phyloP scores from a whole-genome alignment of 805 yeast genomes.

The Yarrowia keelungensis region DNA sequence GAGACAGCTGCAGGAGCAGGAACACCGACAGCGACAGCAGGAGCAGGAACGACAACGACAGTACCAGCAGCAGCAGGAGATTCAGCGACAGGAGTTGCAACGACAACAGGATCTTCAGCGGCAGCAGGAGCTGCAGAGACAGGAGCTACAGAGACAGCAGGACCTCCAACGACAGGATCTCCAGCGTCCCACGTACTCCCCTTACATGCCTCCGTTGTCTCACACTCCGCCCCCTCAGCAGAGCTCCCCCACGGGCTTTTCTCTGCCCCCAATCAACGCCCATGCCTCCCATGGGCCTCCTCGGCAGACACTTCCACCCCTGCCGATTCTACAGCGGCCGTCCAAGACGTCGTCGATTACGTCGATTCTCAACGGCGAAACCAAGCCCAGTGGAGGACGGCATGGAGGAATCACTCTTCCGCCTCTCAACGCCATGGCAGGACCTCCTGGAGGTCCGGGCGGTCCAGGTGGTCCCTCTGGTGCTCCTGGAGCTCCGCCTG shows the following conservation, averaged over 20 bases:
- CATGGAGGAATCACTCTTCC: slow-evolving; percentile 27
- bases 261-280: slow-evolving; percentile 32
- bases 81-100: slow-evolving; percentile 2
- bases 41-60: slow-evolving; percentile 6
- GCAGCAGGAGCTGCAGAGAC: slow-evolving; percentile 6
- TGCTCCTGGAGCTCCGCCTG: slow-evolving; percentile 8
- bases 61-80: slow-evolving; percentile 26
- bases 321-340: slow-evolving; percentile 33
- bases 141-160: slow-evolving; percentile 5
- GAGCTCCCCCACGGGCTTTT: slow-evolving; percentile 16
- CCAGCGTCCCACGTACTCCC: slow-evolving; percentile 8
- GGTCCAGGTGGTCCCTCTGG: not conserved
- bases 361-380: slow-evolving; percentile 37
- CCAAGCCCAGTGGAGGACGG: slow-evolving; percentile 24
- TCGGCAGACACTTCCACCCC: slow-evolving; percentile 13
- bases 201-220: slow-evolving; percentile 28
- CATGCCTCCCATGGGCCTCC: slow-evolving; percentile 6
- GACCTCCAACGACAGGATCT: slow-evolving; percentile 18
- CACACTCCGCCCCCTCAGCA: slow-evolving; percentile 33
- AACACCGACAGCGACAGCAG: slow-evolving; percentile 9
- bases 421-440: slow-evolving; percentile 27
- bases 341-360: slow-evolving; percentile 35
- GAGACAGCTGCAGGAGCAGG: slow-evolving; percentile 13
- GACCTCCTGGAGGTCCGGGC: not conserved
- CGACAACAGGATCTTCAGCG: not conserved